Conservation (phyloP, 495 filamentous ascomycete genomes). For the Trypethelium eluteriae region DNA sequence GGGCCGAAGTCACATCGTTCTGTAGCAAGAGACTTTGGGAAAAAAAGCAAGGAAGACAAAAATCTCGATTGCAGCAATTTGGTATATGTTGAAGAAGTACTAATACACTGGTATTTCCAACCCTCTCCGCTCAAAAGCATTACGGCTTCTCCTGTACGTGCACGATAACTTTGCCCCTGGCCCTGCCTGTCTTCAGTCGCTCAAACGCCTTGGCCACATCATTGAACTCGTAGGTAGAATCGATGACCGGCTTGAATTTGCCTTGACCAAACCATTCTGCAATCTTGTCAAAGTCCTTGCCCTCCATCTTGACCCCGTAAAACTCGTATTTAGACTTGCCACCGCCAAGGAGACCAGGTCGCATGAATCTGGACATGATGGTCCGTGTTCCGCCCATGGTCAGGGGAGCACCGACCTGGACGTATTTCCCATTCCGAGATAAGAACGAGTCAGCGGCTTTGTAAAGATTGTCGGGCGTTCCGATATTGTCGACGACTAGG, state of each 20-base stretch:
- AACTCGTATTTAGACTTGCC: constrained; percentile 50
- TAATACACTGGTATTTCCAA: too few relatives aligned
- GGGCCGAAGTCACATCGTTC: too few relatives aligned
- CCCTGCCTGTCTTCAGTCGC: constrained; percentile 52
- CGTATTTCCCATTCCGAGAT: constrained; percentile 44
- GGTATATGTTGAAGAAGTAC: too few relatives aligned
- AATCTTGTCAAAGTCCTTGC: constrained; percentile 48
- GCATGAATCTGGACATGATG: constrained; percentile 31
- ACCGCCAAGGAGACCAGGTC: constrained; percentile 57
- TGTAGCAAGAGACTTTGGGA: too few relatives aligned
- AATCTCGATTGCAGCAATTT: too few relatives aligned
- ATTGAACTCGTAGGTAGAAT: constrained; percentile 53
- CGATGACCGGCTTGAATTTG: constrained; percentile 53
- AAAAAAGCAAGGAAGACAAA: too few relatives aligned
- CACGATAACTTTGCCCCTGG: constrained; percentile 65
- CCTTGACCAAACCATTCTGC: constrained; percentile 54
- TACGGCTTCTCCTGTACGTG: constrained; percentile 35
- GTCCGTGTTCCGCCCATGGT: constrained; percentile 20
- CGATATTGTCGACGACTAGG: constrained; percentile 57
- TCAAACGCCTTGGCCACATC: constrained; percentile 57
- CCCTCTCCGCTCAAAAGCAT: not conserved
- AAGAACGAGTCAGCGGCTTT: constrained; percentile 50
- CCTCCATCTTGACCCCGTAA: constrained; percentile 36
- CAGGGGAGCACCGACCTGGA: constrained; percentile 42
- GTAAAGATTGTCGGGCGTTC: constrained; percentile 45